A percentile compares a stretch with the other conserved stretches of the same genome.
Conservation (phyloP, 352 stramenopile genomes). For the Pythium brachiatum region DNA sequence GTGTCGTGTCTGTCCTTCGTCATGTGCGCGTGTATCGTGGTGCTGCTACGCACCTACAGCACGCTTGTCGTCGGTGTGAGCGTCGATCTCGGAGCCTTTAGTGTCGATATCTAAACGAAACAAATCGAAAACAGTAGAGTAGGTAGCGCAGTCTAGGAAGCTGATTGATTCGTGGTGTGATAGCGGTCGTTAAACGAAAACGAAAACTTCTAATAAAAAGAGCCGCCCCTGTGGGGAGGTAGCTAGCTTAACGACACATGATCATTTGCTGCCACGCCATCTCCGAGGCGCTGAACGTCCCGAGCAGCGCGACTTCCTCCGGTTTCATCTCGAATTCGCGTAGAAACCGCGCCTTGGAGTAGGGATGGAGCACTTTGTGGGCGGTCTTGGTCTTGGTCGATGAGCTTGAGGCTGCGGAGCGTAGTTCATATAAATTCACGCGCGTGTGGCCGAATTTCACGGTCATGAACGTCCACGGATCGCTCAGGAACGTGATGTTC, state of each 20-base stretch:
- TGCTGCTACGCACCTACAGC: conserved; percentile 26
- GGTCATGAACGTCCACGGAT: conserved; percentile 29
- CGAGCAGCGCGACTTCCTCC: conserved; percentile 23
- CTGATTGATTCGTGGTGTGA: neutral
- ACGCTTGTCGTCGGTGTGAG: conserved; percentile 27
- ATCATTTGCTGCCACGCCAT: conserved; percentile 29
- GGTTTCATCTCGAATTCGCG: conserved; percentile 31
- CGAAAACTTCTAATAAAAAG: neutral
- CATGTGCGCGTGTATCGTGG: conserved; percentile 21
- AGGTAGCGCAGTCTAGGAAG: neutral
- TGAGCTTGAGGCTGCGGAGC: neutral
- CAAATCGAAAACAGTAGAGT: neutral
- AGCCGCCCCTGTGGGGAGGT: neutral
- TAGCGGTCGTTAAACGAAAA: neutral
- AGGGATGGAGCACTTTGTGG: conserved; percentile 29
- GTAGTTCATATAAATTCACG: conserved; percentile 26
- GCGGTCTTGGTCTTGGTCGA: conserved; percentile 8
- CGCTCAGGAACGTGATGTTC: conserved; percentile 31
- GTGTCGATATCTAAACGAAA: conserved; percentile 22
- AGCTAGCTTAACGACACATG: conserved; percentile 25
- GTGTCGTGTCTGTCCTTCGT: conserved; percentile 27
- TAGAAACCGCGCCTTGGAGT: conserved; percentile 25
- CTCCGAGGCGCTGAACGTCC: conserved; percentile 23
- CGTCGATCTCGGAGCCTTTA: conserved; percentile 29
- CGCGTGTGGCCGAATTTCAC: conserved; percentile 26